These are phyloP conservation scores for Gynochthodes officinalis DNA, from an alignment of 257 asterid species.

Conservation along the genomic window DNA sequence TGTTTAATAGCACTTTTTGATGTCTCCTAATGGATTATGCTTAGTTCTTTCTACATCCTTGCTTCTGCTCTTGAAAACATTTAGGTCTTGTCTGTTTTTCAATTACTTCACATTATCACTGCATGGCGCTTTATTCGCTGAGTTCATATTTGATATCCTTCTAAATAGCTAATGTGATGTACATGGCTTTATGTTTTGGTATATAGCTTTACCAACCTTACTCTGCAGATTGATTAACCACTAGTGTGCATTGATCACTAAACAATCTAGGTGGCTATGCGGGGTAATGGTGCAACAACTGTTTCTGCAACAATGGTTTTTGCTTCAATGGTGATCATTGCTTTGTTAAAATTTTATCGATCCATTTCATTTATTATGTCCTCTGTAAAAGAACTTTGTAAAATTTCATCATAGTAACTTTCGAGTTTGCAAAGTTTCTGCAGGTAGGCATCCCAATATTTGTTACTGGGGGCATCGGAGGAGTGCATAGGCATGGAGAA, in stretches of 20 bases:
- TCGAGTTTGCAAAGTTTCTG: slow-evolving; percentile 6
- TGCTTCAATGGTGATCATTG: slow-evolving; percentile 67
- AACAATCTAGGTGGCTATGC: slow-evolving; percentile 64
- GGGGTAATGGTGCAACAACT: slow-evolving; percentile 93
- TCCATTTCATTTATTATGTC: not conserved
- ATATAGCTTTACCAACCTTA: not conserved
- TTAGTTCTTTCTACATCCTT: not conserved
- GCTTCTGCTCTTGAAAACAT: not conserved
- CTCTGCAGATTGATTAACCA: not conserved
- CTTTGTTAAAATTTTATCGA: not conserved
- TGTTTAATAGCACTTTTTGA: not conserved
- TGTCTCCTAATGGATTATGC: not conserved
- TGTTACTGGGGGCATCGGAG: slow-evolving; percentile 97
- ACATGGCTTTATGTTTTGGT: not conserved
- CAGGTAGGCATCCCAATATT: slow-evolving; percentile 91
- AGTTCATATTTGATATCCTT: not conserved
- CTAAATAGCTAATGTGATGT: not conserved
- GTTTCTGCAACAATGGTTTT: slow-evolving; percentile 95
- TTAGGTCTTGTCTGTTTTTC: not conserved
- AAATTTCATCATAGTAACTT: not conserved
- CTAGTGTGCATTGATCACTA: not conserved
- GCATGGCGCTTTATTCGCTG: not conserved
- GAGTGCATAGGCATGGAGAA: slow-evolving; percentile 94
- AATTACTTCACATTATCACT: not conserved
- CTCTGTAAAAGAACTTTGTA: not conserved